These are phyloP conservation scores for Cicer yamashitae DNA, from an alignment of 306 rosid genomes.

Conservation along the genomic window DNA sequence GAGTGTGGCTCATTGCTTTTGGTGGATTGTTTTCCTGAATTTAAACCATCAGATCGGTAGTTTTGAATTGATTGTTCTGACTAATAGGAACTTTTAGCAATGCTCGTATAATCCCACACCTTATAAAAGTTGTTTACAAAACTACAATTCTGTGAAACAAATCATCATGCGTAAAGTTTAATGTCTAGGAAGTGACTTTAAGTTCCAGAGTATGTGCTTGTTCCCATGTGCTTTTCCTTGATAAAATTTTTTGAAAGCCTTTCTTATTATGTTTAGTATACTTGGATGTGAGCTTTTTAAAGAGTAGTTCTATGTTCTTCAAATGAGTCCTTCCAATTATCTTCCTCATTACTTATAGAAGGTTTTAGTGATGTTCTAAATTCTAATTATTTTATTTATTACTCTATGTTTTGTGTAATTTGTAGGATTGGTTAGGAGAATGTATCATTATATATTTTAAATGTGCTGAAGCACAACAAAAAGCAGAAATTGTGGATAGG, in stretches of 20 bases:
- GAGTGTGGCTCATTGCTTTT: slow-evolving; percentile 14
- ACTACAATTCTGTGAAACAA: slow-evolving; percentile 15
- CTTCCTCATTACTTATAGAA: slow-evolving; percentile 15
- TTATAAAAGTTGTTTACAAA: slow-evolving; percentile 3
- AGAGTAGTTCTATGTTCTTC: background rate
- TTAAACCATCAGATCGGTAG: slow-evolving; percentile 31
- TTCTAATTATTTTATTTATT: background rate
- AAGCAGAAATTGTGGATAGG: slow-evolving; percentile 2
- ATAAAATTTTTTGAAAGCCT: background rate
- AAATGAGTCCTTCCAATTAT: background rate
- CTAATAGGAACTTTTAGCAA: slow-evolving; percentile 23
- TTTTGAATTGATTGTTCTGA: slow-evolving; percentile 39
- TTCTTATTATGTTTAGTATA: background rate
- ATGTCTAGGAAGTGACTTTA: background rate
- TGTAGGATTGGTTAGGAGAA: background rate
- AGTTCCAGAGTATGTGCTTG: background rate
- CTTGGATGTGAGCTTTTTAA: background rate
- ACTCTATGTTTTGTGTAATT: background rate
- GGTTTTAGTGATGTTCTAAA: background rate
- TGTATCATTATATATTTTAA: background rate
- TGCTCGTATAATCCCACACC: slow-evolving; percentile 9
- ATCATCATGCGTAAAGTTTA: slow-evolving; percentile 6
- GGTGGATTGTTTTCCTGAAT: slow-evolving; percentile 26
- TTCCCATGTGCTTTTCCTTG: background rate
- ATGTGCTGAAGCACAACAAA: slow-evolving; percentile 7